phyloP scores from a whole-genome alignment of 1,139 yeast genomes.

The Debaryomyces robertsiae region DNA sequence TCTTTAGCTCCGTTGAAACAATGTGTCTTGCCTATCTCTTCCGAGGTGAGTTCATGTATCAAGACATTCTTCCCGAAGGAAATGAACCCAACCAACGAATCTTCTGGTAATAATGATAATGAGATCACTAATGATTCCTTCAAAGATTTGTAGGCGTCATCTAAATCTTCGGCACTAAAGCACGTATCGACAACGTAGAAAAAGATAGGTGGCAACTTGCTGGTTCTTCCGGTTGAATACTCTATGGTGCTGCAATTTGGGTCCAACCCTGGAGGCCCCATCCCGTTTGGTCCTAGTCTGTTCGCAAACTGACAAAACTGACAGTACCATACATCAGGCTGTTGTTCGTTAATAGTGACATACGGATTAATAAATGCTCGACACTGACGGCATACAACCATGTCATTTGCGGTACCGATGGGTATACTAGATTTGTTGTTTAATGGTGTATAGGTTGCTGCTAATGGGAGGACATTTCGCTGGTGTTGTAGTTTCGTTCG shows the following conservation, averaged over 20 bases:
- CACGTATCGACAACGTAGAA: constrained; percentile 71
- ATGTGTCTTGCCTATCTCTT: constrained; percentile 28
- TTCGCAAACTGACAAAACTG: constrained; percentile 61
- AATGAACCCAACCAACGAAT: constrained; percentile 59
- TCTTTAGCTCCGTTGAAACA: constrained; percentile 64
- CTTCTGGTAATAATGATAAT: constrained; percentile 59
- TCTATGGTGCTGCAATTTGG: constrained; percentile 59
- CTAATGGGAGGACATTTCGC: constrained; percentile 61
- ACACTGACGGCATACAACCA: constrained; percentile 57
- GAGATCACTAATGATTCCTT: constrained; percentile 57
- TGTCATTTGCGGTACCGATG: constrained; percentile 37
- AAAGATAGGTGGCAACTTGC: constrained; percentile 53
- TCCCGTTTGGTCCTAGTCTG: constrained; percentile 32
- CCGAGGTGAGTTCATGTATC: constrained; percentile 56
- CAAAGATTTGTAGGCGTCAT: constrained; percentile 47
- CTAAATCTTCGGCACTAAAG: constrained; percentile 45
- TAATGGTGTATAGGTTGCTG: constrained; percentile 68
- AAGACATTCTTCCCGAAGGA: constrained; percentile 68
- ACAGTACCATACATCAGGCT: constrained; percentile 58
- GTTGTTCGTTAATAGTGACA: constrained; percentile 32
- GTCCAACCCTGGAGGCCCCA: constrained; percentile 35
- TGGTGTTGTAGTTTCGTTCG: constrained; percentile 59
- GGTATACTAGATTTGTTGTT: constrained; percentile 50
- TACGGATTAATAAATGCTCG: constrained; percentile 63
- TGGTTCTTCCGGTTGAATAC: constrained; percentile 51